Conservation (phyloP, 371 early-diverging fungal genomes). For the Zychaea mexicana region DNA sequence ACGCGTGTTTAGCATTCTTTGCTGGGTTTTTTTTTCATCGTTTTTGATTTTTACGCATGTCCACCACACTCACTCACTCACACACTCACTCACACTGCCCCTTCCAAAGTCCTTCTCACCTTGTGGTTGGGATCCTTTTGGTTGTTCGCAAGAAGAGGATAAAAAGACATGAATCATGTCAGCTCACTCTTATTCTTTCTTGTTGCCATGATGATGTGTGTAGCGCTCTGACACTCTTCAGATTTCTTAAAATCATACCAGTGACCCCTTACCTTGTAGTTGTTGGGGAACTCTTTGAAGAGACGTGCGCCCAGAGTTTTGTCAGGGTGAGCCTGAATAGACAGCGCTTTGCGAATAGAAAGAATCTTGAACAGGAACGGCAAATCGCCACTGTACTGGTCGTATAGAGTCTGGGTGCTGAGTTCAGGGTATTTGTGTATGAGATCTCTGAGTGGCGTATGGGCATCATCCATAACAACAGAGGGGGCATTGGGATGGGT, state of each 20-base stretch:
- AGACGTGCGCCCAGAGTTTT: conserved; percentile 81
- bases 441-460: conserved; percentile 57
- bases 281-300: conserved; percentile 69
- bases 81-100: neutral
- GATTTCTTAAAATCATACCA: neutral
- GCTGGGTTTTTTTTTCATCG: neutral
- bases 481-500: conserved; percentile 96
- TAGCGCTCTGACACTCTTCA: too few species aligned
- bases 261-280: conserved; percentile 72
- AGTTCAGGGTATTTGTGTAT: conserved; percentile 49
- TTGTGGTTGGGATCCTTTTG: conserved; percentile 56
- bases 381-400: conserved; percentile 74
- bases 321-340: conserved; percentile 98
- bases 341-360: conserved; percentile 92
- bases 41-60: too few species aligned
- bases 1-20: neutral
- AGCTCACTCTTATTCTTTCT: neutral
- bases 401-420: conserved; percentile 52
- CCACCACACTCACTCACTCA: too few species aligned
- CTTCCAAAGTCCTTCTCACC: conserved; percentile 18
- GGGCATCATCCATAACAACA: conserved; percentile 34
- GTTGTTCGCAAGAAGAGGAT: too few species aligned
- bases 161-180: too few species aligned
- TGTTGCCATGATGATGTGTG: too few species aligned
- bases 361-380: conserved; percentile 98